Evolutionary conservation across 805 yeast genomes (phyloP).

Genomic region (Nakazawaea ernobii): DNA sequence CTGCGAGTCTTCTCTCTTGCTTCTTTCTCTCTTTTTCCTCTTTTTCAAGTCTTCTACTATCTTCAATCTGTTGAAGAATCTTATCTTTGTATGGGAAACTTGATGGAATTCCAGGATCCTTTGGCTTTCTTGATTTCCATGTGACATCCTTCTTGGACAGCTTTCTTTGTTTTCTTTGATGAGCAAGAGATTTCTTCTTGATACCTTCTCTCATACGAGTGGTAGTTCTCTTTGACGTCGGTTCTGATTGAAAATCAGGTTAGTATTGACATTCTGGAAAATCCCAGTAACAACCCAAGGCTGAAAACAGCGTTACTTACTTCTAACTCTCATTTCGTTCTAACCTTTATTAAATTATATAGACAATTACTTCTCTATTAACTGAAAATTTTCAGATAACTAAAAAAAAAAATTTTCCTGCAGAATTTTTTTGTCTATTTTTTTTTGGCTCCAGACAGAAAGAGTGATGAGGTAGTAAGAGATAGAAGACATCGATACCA

Average conservation of each 20-base stretch:
- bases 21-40: conserved; percentile 30
- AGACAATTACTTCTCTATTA: neutral
- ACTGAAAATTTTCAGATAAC: neutral
- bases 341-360: neutral
- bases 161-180: conserved; percentile 80
- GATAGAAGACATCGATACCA: too few species aligned
- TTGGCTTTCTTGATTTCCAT: conserved; percentile 80
- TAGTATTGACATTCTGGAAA: neutral
- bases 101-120: conserved; percentile 94
- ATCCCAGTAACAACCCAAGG: neutral
- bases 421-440: neutral
- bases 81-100: conserved; percentile 91
- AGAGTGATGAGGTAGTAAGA: neutral
- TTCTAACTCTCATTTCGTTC: conserved; percentile 27
- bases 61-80: conserved; percentile 69
- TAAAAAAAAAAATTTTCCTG: conserved; percentile 4
- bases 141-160: conserved; percentile 82
- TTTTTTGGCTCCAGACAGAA: neutral
- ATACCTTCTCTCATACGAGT: conserved; percentile 96
- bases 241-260: conserved; percentile 29
- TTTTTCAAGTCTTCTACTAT: conserved; percentile 39
- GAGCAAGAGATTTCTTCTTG: conserved; percentile 92
- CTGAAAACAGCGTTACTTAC: neutral
- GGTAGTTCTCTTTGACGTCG: conserved; percentile 81
- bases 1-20: conserved; percentile 28